These are phyloP conservation scores for Dendrobium catenatum DNA, from an alignment of 106 monocot genomes.

Conservation along the genomic window DNA sequence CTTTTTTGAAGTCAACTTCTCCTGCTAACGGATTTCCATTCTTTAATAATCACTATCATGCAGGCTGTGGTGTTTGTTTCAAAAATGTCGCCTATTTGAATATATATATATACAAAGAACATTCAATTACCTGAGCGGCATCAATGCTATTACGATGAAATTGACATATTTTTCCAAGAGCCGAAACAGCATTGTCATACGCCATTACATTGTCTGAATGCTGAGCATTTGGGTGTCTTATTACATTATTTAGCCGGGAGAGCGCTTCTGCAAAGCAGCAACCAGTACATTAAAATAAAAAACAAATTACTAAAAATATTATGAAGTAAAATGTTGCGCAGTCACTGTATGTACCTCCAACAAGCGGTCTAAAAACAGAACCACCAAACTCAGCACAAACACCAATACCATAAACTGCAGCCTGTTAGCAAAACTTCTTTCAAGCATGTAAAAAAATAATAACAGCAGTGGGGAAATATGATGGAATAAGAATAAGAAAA, in stretches of 20 bases:
- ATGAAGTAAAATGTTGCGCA: background rate
- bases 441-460: background rate
- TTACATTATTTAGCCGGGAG: constrained; percentile 69
- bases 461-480: background rate
- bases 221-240: constrained; percentile 63
- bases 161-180: constrained; percentile 83
- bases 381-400: constrained; percentile 93
- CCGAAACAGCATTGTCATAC: constrained; percentile 96
- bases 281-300: constrained; percentile 1
- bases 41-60: background rate
- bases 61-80: too few relatives aligned
- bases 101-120: background rate
- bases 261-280: constrained; percentile 64
- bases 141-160: constrained; percentile 75
- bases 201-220: constrained; percentile 87
- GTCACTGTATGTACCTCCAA: constrained; percentile 55
- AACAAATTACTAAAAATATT: background rate
- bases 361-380: constrained; percentile 72
- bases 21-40: background rate
- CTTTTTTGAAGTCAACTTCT: background rate
- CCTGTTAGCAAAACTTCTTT: constrained; percentile 35
- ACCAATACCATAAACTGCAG: constrained; percentile 96
- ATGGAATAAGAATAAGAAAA: background rate
- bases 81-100: too few relatives aligned
- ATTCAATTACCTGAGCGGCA: constrained; percentile 63